Conservation (phyloP, 768 basidiomycete genomes). For the button mushroom (Agaricus bisporus) region DNA sequence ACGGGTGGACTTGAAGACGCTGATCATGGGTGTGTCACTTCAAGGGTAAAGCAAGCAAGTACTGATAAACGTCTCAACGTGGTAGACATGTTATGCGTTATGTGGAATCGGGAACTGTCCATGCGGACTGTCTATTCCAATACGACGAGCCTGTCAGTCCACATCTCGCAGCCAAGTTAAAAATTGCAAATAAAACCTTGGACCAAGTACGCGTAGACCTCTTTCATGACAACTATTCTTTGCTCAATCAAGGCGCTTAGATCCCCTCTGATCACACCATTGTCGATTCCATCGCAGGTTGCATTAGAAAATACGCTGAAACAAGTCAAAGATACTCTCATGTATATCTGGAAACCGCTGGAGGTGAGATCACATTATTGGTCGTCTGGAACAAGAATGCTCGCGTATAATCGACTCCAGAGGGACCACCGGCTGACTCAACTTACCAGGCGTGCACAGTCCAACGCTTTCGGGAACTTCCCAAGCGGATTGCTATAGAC, state of each 20-base stretch:
- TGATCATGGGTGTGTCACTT: constrained; percentile 65
- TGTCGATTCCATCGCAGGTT: constrained; percentile 53
- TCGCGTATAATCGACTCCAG: neutral
- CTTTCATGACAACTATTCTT: neutral
- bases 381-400: constrained; percentile 10
- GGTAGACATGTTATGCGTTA: constrained; percentile 63
- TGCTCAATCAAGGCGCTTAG: constrained; percentile 18
- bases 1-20: constrained; percentile 78
- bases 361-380: constrained; percentile 53
- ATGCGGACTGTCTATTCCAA: constrained; percentile 70
- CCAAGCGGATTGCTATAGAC: constrained; percentile 81
- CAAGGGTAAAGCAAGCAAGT: neutral
- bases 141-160: constrained; percentile 91
- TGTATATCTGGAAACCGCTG: constrained; percentile 91
- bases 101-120: constrained; percentile 36
- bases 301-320: constrained; percentile 51
- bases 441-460: constrained; percentile 75
- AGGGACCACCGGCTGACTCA: neutral
- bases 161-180: constrained; percentile 72
- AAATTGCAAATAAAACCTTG: constrained; percentile 22
- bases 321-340: constrained; percentile 29
- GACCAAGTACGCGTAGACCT: constrained; percentile 20
- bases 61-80: constrained; percentile 4
- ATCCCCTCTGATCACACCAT: constrained; percentile 64
- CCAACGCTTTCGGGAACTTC: constrained; percentile 78